Base-by-base conservation (phyloP, 2,329 filamentous ascomycete species). In the Talaromyces amestolkiae region DNA sequence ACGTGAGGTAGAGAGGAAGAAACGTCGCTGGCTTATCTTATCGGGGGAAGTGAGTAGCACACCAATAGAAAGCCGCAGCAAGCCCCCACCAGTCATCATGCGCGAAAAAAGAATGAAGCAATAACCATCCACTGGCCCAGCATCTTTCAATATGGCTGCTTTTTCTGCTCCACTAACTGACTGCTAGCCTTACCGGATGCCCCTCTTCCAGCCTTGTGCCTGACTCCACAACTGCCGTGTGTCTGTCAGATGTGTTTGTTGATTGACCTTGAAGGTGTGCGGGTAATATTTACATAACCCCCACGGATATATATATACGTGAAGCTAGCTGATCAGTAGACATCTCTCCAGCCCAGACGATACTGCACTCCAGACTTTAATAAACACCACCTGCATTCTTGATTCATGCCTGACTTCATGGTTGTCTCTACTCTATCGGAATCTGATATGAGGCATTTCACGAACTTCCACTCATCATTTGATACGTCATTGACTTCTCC, bases 21-120 rank as follows among this genome's bases (percentile, higher is more conserved):
- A 43, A 43, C 17, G 22, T 19, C 7, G 56, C 15, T 43, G 33
- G 17, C 47, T 62, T 65, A 65, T 65, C 63, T 65, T 66, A 66
- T 66, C 64, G 31, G 15, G 15, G 22, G 41, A 53, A 31, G 19
- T 17, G 8, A n/a, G 33, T 7, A 13, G n/a, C 35, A 10, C 33
- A 17, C 60, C 60, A 62, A 54, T 62, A 17, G 22, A 24, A 43
- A 39, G 47, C 47, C 17, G 22, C 11, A 7, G n/a, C 22, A 17
- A 6, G n/a, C 53, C 24, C 53, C 53, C 33, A 56, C 51, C 31
- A 54, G 15, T 54, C 51, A 9, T 56, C 53, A 39, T 22, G 6
- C 51, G 3, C n/a, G n/a, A n/a, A 24, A 56, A 37, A 53, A 27
- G 19, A 43, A 31, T 49, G 35, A 62, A 62, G 37, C 45, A 37